These are phyloP conservation scores for Ophiorrhiza pumila DNA, from an alignment of 257 asterid genomes.

Conservation along the genomic window DNA sequence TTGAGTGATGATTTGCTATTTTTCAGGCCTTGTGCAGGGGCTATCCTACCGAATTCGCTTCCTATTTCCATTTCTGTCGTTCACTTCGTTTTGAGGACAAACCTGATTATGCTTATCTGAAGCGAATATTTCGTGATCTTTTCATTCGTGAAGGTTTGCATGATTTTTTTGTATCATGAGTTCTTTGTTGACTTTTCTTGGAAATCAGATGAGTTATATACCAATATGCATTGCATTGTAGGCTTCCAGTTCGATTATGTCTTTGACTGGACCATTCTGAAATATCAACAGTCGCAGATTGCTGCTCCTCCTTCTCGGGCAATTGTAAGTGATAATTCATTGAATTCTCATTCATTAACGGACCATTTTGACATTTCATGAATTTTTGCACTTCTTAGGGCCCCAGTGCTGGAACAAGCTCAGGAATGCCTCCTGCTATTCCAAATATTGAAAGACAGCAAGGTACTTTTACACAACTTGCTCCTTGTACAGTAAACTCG, in stretches of 20 bases:
- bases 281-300: conserved; percentile 93
- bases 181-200: conserved; percentile 1
- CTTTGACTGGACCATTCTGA: conserved; percentile 97
- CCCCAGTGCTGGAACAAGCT: conserved; percentile 71
- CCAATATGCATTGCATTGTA: conserved; percentile 24
- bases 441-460: conserved; percentile 63
- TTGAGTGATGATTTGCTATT: conserved; percentile 22
- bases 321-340: conserved; percentile 44
- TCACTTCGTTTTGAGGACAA: conserved; percentile 91
- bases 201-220: conserved; percentile 1
- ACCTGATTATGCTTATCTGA: conserved; percentile 97
- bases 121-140: conserved; percentile 93
- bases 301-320: conserved; percentile 76
- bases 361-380: background rate
- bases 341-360: background rate
- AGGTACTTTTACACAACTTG: conserved; percentile 38
- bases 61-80: conserved; percentile 95
- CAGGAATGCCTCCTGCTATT: conserved; percentile 83
- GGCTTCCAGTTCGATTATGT: conserved; percentile 97
- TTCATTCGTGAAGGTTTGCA: conserved; percentile 91
- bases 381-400: conserved; percentile 39
- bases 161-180: background rate
- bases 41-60: conserved; percentile 94
- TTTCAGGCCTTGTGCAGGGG: conserved; percentile 78
- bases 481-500: background rate